Evolutionary conservation across 2,329 filamentous ascomycete species (phyloP).

Genomic region (Xylaria multiplex): DNA sequence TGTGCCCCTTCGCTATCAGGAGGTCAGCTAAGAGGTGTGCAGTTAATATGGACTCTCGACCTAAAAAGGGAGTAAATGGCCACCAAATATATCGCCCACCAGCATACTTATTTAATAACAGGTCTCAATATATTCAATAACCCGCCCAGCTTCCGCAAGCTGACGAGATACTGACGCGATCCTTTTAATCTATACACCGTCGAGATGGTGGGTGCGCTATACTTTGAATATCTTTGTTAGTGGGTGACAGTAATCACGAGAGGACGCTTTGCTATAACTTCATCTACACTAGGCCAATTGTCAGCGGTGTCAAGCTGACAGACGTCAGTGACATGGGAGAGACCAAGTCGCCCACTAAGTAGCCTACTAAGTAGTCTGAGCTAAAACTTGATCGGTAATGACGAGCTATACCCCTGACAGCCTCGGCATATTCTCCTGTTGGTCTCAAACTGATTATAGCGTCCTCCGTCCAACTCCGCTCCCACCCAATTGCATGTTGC

Average conservation of each 20-base stretch:
- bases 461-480: slow-evolving; percentile 13
- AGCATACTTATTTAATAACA: slow-evolving; percentile 6
- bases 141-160: slow-evolving; percentile 20
- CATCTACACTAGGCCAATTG: slow-evolving; percentile 9
- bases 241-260: slow-evolving; percentile 27
- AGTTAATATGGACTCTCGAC: slow-evolving; percentile 32
- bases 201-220: slow-evolving; percentile 15
- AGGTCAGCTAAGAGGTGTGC: slow-evolving; percentile 29
- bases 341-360: neutral
- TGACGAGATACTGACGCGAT: slow-evolving; percentile 37
- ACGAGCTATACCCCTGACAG: slow-evolving; percentile 24
- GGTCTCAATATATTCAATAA: slow-evolving; percentile 14
- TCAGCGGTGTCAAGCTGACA: slow-evolving; percentile 28
- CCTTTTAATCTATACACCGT: slow-evolving; percentile 22
- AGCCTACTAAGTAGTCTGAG: neutral
- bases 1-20: slow-evolving; percentile 16
- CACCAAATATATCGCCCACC: neutral
- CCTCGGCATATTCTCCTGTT: slow-evolving; percentile 33
- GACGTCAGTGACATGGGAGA: slow-evolving; percentile 23
- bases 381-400: slow-evolving; percentile 17
- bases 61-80: slow-evolving; percentile 12
- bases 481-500: slow-evolving; percentile 13
- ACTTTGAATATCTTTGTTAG: neutral
- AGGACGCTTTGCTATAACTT: slow-evolving; percentile 12
- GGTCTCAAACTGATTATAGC: slow-evolving; percentile 6